These are phyloP conservation scores for Senna siamea DNA, from an alignment of 306 rosid species.

Conservation along the genomic window DNA sequence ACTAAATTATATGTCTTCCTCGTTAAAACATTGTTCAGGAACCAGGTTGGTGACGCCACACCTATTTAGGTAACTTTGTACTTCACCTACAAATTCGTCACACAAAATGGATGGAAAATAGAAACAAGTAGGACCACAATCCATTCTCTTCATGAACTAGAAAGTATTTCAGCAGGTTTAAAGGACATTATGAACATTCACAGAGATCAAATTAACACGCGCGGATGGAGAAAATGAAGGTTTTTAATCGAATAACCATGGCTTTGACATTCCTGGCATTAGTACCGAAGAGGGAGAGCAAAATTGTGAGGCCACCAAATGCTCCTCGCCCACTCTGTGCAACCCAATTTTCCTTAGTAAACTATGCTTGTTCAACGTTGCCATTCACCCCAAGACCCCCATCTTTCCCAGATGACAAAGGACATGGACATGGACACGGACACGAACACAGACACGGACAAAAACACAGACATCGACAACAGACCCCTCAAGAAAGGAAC, in stretches of 20 bases:
- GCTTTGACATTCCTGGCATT: slow-evolving; percentile 43
- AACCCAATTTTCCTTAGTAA: slow-evolving; percentile 70
- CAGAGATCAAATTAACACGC: background rate
- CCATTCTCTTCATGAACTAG: no score
- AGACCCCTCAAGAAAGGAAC: slow-evolving; percentile 45
- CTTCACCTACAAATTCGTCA: slow-evolving; percentile 63
- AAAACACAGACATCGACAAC: no score
- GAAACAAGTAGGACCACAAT: slow-evolving; percentile 45
- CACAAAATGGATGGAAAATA: slow-evolving; percentile 54
- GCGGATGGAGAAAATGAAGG: slow-evolving; percentile 49
- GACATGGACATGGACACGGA: background rate
- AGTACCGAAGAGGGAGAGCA: slow-evolving; percentile 44
- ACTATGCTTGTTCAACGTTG: slow-evolving; percentile 66
- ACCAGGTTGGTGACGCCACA: slow-evolving; percentile 40
- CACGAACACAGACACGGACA: slow-evolving; percentile 24
- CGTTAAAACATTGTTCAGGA: slow-evolving; percentile 32
- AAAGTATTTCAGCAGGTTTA: no score
- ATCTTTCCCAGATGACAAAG: slow-evolving; percentile 30
- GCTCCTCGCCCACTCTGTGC: slow-evolving; percentile 63
- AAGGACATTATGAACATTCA: slow-evolving; percentile 32
- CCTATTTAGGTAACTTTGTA: slow-evolving; percentile 23
- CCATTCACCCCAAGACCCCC: slow-evolving; percentile 51
- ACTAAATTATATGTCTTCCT: background rate
- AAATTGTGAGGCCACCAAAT: background rate
- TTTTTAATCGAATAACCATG: slow-evolving; percentile 19